Percentiles rank a stretch among this genome's conserved stretches.
Evolutionary conservation across 139 green algal species (phyloP).

Genomic region (Eudorina sp.): DNA sequence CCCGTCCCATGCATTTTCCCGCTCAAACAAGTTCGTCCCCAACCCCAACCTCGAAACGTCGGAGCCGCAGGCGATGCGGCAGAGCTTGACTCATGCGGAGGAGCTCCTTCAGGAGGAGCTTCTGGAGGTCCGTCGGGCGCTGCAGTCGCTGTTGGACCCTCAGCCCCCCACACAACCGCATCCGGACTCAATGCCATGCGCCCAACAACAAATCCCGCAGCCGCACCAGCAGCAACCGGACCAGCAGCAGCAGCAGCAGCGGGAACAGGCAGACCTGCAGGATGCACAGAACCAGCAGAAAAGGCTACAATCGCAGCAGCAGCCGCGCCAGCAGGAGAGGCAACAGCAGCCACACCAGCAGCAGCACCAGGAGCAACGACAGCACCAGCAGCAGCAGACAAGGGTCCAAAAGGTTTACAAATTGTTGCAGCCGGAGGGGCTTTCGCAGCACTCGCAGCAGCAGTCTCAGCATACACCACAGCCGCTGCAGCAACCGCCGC

Average conservation of each 20-base stretch:
- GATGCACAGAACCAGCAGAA: background rate
- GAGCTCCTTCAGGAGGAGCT: background rate
- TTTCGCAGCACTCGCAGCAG: too few species aligned
- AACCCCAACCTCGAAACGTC: too few species aligned
- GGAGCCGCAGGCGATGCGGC: background rate
- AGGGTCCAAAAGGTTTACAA: too few species aligned
- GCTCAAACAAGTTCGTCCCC: too few species aligned
- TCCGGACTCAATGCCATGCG: background rate
- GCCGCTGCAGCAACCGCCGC: too few species aligned
- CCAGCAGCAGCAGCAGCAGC: background rate
- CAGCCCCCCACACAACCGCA: background rate
- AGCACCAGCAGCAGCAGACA: too few species aligned
- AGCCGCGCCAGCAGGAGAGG: background rate
- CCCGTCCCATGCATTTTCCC: too few species aligned
- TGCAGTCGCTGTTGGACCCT: background rate
- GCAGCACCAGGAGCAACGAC: too few species aligned
- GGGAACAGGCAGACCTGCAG: background rate
- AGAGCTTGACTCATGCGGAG: background rate
- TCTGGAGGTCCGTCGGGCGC: background rate
- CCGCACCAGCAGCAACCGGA: background rate
- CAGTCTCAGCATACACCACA: too few species aligned
- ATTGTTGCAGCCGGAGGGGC: too few species aligned
- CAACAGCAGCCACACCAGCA: background rate
- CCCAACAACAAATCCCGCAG: too few species aligned
- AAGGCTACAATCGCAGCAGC: background rate